Evolutionary conservation across 805 yeast genomes (phyloP), one percentile per base, ranked within the genome.

Genomic region (Ogataea saltuana): DNA sequence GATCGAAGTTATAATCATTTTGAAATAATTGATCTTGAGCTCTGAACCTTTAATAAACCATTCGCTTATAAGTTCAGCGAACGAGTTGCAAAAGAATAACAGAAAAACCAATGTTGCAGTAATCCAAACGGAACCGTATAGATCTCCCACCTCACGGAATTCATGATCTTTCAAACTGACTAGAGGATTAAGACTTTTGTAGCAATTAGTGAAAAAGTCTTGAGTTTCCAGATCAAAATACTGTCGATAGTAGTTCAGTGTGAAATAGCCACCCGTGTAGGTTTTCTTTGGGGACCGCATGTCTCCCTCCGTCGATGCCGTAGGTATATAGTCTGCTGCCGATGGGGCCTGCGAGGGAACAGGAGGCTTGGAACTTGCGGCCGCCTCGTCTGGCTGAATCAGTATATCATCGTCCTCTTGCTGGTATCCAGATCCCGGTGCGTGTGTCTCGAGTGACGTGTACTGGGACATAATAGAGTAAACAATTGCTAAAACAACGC

Each of bases 71-170:
- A 85, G 58, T 36, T 82, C 80, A 2, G 86, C 76, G 16, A 86
- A 74, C 0, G 95, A 83, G 26, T 85, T 77, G 33, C 89, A 75
- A 45, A 88, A 81, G 65, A 89, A 89, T 60, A 87, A 71, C 23
- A 83, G 68, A 50, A 86, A 78, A 1, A 87, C 79, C 38, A 88
- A 77, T 0, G 96, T 84, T 0, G 89, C 88, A 10, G 91, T 85
- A 33, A 90, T 81, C 98, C 98, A 90, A 15, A 88, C 69, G 6
- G 95, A 85, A 0, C 97, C 97, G 61, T 88, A 91, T 41, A 90
- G 66, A 56, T 90, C 98, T 3, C 83, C 78, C 41, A 50, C 44
- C 12, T 71, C 70, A 29, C 71, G 70, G 69, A 52, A 69, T 51
- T 49, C 64, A 17, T 55, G 71, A 25, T 62, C 69, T 11, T 53